Evolutionary conservation across 805 yeast genomes (phyloP).

Genomic region (Metschnikowia cubensis): DNA sequence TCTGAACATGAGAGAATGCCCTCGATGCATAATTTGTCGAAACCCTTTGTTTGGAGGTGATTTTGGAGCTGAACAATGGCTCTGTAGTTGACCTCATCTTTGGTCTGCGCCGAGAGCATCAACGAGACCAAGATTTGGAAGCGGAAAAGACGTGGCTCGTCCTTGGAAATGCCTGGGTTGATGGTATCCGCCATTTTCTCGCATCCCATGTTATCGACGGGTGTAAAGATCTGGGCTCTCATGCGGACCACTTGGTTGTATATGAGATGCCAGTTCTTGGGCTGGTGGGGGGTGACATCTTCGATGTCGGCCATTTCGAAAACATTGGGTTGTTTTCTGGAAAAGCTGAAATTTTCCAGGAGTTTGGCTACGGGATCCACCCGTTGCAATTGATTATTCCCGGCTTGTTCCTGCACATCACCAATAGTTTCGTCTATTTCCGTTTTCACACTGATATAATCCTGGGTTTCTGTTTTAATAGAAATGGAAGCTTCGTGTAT

Average conservation of each 20-base stretch:
- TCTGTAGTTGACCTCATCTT: conserved; percentile 75
- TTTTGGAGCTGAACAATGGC: conserved; percentile 63
- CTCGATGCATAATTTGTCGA: conserved; percentile 53
- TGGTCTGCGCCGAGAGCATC: conserved; percentile 89
- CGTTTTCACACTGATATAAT: not conserved
- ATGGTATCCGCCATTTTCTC: conserved; percentile 51
- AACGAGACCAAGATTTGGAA: conserved; percentile 75
- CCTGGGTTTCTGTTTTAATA: too few species aligned
- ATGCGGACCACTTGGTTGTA: conserved; percentile 60
- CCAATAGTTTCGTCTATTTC: too few species aligned
- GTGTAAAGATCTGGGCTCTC: conserved; percentile 66
- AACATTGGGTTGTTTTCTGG: conserved; percentile 9
- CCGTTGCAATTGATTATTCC: not conserved
- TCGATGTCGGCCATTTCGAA: conserved; percentile 8
- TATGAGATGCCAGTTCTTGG: conserved; percentile 47
- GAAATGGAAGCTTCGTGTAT: too few species aligned
- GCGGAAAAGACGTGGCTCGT: conserved; percentile 44
- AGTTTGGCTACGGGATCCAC: not conserved
- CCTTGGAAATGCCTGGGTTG: conserved; percentile 27
- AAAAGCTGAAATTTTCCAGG: conserved; percentile 3
- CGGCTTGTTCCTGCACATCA: not conserved
- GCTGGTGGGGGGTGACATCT: conserved; percentile 11
- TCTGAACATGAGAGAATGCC: conserved; percentile 50
- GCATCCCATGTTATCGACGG: conserved; percentile 89
- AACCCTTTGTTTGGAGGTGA: conserved; percentile 38